Percentiles rank a stretch among this genome's conserved stretches.
Conservation (phyloP, 139 green algal genomes). For the Chlorella sp. region DNA sequence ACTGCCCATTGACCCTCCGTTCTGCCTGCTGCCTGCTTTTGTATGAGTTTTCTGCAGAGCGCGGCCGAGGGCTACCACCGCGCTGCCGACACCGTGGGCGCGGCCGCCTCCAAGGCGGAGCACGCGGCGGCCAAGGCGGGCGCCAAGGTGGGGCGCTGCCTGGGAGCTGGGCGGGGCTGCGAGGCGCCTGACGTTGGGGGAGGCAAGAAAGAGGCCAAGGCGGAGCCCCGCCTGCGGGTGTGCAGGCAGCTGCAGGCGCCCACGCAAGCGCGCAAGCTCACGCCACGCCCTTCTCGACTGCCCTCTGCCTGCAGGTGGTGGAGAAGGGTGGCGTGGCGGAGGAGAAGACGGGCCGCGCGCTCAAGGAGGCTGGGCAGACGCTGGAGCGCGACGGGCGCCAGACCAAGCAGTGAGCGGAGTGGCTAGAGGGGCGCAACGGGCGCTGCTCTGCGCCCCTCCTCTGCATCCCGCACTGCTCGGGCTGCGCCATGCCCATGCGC, state of each 20-base stretch:
- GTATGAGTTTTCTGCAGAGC: no score
- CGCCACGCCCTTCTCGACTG: neutral
- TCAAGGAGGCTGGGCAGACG: slow-evolving; percentile 6
- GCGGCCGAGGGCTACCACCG: no score
- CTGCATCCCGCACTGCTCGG: slow-evolving; percentile 2
- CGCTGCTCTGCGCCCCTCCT: neutral
- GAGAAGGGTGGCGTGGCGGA: neutral
- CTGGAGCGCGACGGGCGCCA: slow-evolving; percentile 11
- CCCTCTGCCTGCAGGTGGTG: slow-evolving; percentile 3
- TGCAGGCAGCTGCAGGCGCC: neutral
- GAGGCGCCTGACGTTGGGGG: no score
- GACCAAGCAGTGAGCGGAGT: slow-evolving; percentile 19
- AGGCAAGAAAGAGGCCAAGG: neutral
- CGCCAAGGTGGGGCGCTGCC: no score
- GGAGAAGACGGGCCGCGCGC: slow-evolving; percentile 20
- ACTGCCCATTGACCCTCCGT: no score
- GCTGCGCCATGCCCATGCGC: neutral
- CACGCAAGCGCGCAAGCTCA: neutral
- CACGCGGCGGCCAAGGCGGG: no score
- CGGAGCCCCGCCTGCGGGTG: neutral
- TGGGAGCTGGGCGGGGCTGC: no score
- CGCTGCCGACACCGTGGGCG: no score
- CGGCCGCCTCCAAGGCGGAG: no score
- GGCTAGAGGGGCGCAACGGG: neutral
- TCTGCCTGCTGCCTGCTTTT: no score